Evolutionary conservation across 176 grass and related monocot genomes (phyloP), one percentile per base, ranked within the genome.

Genomic region (Carex scoparia): DNA sequence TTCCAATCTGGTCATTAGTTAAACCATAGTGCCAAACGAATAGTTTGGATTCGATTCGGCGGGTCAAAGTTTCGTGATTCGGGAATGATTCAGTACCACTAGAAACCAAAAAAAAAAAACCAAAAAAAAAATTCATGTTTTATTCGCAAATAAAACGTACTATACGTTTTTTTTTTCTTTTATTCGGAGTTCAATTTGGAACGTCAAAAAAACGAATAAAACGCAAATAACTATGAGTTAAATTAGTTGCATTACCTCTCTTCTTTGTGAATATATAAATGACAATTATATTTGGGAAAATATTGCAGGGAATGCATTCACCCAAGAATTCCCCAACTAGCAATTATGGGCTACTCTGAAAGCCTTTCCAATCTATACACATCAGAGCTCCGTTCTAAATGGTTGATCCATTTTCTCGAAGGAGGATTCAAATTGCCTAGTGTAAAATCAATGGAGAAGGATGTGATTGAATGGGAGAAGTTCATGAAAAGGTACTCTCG

Each of bases 321-420:
- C 46, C 92, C 92, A 5, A 85, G 85, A 33, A 92, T 94, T 57
- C 92, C 92, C 0, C 90, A 92, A 49, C 84, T 94, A 1, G 88
- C 74, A 0, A 59, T 94, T 18, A 44, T 94, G 0, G 92, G 90
- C 15, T 94, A 94, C 62, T 87, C 85, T 4, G 90, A 94, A 72
- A 94, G 92, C 49, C 37, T 92, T n/a, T 12, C 84, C 3, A 92
- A 94, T 61, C 74, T 94, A 13, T 92, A 92, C 86, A 94, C 90
- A 5, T 73, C 87, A 5, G 90, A 94, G 7, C 14, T 92, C 10
- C 42, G 69, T 3, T 73, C 88, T 15, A 92, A 88, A 48, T 94
- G 90, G 92, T n/a, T 94, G 56, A 72, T 79, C 0, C 83, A 91
- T 84, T 90, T 91, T 65, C 18, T 94, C 7, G 87, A 89, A 16